Base-by-base conservation (phyloP, 2,329 filamentous ascomycete species). In the Colletotrichum truncatum region DNA sequence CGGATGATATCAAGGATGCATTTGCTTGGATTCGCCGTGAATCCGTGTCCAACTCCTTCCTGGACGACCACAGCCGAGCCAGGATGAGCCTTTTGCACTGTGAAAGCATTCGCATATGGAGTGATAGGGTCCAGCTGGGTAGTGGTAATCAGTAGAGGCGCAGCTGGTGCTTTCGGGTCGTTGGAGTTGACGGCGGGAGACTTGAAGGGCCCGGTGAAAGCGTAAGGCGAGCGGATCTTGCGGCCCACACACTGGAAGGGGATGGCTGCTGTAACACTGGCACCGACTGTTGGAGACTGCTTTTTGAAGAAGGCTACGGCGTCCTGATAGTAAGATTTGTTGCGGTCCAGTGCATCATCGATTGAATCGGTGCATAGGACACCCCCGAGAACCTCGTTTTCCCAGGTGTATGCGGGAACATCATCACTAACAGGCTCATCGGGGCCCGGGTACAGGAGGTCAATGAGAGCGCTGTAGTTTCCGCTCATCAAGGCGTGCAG, bases 121-220 rank as follows among this genome's bases (percentile, higher is more conserved):
- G 79, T 81, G 8, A 81, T 75, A 6, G 80, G 80, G 53, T 81
- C 80, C 9, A 74, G 73, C 14, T 70, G 61, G 61, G 75, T 77
- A 25, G 74, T 72, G 3, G 81, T 62, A 63, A 79, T 80, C 36
- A 82, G 65, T 12, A 82, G 70, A 6, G 80, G 79, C 6, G 74
- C 74, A 2, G 66, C 67, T 1, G 80, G 46, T 1, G 80, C 48
- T 65, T 71, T 9, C 65, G 73, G 30, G 0, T 56, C 39, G 9
- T 56, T 25, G 5, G 28, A 12, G 41, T 18, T 46, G n/a, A 39
- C 26, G 12, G 53, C 39, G 28, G 53, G 53, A 11, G 39, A 23
- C 4, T 38, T 60, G 9, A 66, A 71, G 2, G 70, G 69, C 8
- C 68, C 73, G 2, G 43, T 60, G 57, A 78, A 79, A 3, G 72